Evolutionary conservation across 345 rosid species (phyloP).

Genomic region (Anastatica hierochuntica): DNA sequence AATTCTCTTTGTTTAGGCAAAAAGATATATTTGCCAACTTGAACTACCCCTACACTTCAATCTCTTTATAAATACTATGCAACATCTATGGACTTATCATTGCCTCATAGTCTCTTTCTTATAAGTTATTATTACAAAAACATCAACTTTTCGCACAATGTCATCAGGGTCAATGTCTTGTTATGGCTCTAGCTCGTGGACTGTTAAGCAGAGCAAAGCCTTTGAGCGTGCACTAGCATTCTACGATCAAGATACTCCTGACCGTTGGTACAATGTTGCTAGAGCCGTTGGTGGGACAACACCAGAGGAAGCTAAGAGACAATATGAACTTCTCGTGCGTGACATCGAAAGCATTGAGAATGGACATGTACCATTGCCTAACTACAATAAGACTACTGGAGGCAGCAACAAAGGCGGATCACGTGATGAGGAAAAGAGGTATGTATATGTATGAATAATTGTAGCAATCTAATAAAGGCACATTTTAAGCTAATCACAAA

Average conservation of each 20-base stretch:
- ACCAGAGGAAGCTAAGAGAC: constrained; percentile 75
- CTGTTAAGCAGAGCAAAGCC: constrained; percentile 81
- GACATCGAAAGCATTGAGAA: constrained; percentile 76
- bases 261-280: constrained; percentile 94
- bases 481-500: too few species aligned
- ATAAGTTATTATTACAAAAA: too few species aligned
- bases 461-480: too few species aligned
- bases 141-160: constrained; percentile 16
- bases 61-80: constrained; percentile 58
- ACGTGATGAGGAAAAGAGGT: constrained; percentile 35
- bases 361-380: constrained; percentile 72
- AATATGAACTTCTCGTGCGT: constrained; percentile 60
- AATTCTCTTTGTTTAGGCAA: constrained; percentile 30
- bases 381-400: constrained; percentile 52
- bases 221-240: constrained; percentile 88
- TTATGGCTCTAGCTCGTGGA: constrained; percentile 62
- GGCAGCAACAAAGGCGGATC: constrained; percentile 30
- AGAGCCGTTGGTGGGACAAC: constrained; percentile 82
- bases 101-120: too few species aligned
- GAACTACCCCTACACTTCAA: constrained; percentile 31
- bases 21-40: constrained; percentile 39
- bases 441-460: too few species aligned
- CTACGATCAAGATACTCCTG: constrained; percentile 89
- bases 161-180: constrained; percentile 79
- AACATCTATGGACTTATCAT: constrained; percentile 40